Base-by-base conservation (phyloP, 345 rosid species). In the Brassica juncea region DNA sequence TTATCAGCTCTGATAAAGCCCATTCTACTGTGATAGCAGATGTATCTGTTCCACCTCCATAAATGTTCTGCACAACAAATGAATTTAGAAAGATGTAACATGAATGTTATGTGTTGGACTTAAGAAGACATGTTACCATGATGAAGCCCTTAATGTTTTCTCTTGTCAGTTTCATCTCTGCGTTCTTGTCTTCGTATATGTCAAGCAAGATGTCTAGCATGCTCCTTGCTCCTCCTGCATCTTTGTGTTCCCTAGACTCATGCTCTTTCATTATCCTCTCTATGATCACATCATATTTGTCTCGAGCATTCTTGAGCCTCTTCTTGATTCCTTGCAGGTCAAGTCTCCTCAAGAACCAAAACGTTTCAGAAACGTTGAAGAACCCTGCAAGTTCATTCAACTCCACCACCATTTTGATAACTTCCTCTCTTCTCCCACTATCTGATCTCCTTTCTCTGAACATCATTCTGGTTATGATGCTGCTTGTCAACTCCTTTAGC, bases 121-220 rank as follows among this genome's bases (percentile, higher is more conserved):
- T 68, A 25, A 61, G 4, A 27, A 71, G 62, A 66, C 8, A 66
- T 49, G 0, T 68, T 86, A 93, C 98, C 93, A 88, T 84, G 65
- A 91, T 77, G 82, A 93, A 88, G 69, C 89, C 97, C 76, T 93
- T 90, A 7, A 90, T 82, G 72, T 93, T 89, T 73, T 87, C 91
- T 84, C 89, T 87, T 65, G 88, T 89, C 69, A 93, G 68, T 65
- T 82, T 87, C 42, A 80, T 86, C 85, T 88, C 94, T 4, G 88
- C 79, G 34, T 79, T 84, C 72, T 89, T 84, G 75, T 93, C 93
- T 85, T 88, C 91, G 37, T 86, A 84, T 65, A 90, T 84, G 28
- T 89, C 89, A 2, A 93, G 82, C 81, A 93, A 79, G 71, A 90
- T 76, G 71, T 90, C 93, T 7, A 91, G 86, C 76, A 91, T 58